Conservation (phyloP, 805 yeast species). For the Starmerella apicola region DNA sequence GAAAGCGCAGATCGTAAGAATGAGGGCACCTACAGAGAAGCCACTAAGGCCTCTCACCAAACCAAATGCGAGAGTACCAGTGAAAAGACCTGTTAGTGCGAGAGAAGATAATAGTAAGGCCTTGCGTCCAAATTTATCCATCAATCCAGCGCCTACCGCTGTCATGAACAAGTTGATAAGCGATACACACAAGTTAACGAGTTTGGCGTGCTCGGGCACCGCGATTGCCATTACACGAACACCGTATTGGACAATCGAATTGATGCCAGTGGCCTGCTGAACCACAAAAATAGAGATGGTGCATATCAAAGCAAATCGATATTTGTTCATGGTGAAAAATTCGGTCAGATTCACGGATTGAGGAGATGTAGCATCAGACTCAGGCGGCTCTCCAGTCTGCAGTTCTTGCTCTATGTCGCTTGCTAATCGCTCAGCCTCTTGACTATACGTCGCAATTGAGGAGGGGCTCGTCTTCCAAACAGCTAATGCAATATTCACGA, state of each 20-base stretch:
- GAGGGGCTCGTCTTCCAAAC: background rate
- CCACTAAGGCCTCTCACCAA: slow-evolving; percentile 38
- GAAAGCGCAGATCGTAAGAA: slow-evolving; percentile 67
- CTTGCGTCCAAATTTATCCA: slow-evolving; percentile 67
- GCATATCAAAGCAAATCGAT: slow-evolving; percentile 45
- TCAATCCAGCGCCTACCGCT: slow-evolving; percentile 53
- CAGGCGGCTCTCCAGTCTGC: background rate
- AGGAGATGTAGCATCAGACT: background rate
- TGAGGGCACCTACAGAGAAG: slow-evolving; percentile 50
- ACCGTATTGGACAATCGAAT: slow-evolving; percentile 86
- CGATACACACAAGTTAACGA: slow-evolving; percentile 67
- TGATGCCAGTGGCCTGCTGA: slow-evolving; percentile 89
- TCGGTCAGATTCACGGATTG: slow-evolving; percentile 11
- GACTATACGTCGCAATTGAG: background rate
- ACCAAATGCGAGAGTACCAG: slow-evolving; percentile 55
- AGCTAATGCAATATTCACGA: slow-evolving; percentile 35
- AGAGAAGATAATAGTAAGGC: slow-evolving; percentile 59
- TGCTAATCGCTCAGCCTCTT: background rate
- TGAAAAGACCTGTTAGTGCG: slow-evolving; percentile 50
- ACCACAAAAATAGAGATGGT: slow-evolving; percentile 64
- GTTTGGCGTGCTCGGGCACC: slow-evolving; percentile 58
- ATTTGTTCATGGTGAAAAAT: slow-evolving; percentile 43
- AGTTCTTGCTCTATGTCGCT: no score
- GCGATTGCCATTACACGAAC: slow-evolving; percentile 64
- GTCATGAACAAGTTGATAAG: slow-evolving; percentile 65